Evolutionary conservation across 176 grass and related monocot species (phyloP).

Genomic region (Phoenix roebelenii): DNA sequence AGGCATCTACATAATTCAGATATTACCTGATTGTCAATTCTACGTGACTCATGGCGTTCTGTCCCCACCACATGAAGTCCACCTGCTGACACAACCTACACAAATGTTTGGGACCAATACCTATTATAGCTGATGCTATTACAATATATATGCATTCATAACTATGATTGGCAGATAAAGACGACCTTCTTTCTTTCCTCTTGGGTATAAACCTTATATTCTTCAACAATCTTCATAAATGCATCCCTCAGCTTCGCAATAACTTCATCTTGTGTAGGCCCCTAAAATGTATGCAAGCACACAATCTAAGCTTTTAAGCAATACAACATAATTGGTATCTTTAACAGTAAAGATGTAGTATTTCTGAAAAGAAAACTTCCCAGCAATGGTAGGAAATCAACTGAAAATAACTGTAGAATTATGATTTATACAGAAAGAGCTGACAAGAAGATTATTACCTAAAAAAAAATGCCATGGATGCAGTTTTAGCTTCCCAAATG

Average conservation of each 20-base stretch:
- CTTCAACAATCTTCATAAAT: conserved; percentile 69
- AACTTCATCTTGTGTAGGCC: conserved; percentile 87
- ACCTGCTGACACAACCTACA: conserved; percentile 78
- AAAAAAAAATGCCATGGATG: too few species aligned
- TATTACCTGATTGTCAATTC: conserved; percentile 97
- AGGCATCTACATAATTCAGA: neutral
- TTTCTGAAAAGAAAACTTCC: too few species aligned
- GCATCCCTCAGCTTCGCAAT: conserved; percentile 78
- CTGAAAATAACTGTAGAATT: too few species aligned
- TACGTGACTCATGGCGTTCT: conserved; percentile 93
- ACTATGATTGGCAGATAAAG: neutral
- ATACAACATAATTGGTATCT: too few species aligned
- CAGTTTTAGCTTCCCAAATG: too few species aligned
- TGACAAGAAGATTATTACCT: too few species aligned
- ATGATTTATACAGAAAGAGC: too few species aligned
- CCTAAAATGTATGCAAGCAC: conserved; percentile 29
- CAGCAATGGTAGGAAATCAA: too few species aligned
- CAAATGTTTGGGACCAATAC: neutral
- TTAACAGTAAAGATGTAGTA: too few species aligned
- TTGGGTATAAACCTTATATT: conserved; percentile 90
- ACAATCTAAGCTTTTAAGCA: too few species aligned
- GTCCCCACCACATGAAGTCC: conserved; percentile 92
- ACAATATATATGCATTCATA: too few species aligned
- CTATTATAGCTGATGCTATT: neutral
- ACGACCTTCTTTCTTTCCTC: conserved; percentile 86